These are phyloP conservation scores for Claviceps cyperi DNA, from an alignment of 2,329 filamentous ascomycete species.

Conservation along the genomic window DNA sequence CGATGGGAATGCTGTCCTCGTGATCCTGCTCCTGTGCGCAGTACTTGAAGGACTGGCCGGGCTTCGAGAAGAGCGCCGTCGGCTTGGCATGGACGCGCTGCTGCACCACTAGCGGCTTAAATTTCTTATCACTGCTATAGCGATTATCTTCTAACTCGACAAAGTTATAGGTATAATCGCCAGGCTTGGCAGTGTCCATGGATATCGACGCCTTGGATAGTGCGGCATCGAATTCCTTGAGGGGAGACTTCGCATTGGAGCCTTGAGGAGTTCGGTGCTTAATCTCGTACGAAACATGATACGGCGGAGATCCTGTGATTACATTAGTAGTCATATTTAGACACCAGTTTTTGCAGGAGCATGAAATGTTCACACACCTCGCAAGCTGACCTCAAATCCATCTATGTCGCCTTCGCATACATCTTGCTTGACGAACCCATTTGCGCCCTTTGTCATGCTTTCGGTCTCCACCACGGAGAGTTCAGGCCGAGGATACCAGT, in stretches of 20 bases:
- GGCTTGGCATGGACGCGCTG: conserved; percentile 79
- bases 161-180: conserved; percentile 77
- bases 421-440: conserved; percentile 56
- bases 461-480: conserved; percentile 52
- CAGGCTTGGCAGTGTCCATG: conserved; percentile 74
- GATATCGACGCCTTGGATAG: conserved; percentile 63
- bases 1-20: conserved; percentile 80
- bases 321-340: conserved; percentile 16
- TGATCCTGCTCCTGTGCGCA: conserved; percentile 72
- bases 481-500: conserved; percentile 72
- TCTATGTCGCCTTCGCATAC: conserved; percentile 94
- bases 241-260: conserved; percentile 48
- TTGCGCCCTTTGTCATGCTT: conserved; percentile 36
- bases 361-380: conserved; percentile 37
- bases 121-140: conserved; percentile 61
- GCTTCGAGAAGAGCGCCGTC: conserved; percentile 65
- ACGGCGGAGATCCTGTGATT: conserved; percentile 56
- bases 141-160: conserved; percentile 69
- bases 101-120: conserved; percentile 53
- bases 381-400: conserved; percentile 65
- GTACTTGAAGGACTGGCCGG: conserved; percentile 89
- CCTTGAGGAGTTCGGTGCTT: conserved; percentile 56
- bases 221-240: conserved; percentile 60
- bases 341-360: not conserved
- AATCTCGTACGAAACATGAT: conserved; percentile 68